phyloP scores from a whole-genome alignment of 176 grass and related monocot species.

The Coix lacrymajobi region DNA sequence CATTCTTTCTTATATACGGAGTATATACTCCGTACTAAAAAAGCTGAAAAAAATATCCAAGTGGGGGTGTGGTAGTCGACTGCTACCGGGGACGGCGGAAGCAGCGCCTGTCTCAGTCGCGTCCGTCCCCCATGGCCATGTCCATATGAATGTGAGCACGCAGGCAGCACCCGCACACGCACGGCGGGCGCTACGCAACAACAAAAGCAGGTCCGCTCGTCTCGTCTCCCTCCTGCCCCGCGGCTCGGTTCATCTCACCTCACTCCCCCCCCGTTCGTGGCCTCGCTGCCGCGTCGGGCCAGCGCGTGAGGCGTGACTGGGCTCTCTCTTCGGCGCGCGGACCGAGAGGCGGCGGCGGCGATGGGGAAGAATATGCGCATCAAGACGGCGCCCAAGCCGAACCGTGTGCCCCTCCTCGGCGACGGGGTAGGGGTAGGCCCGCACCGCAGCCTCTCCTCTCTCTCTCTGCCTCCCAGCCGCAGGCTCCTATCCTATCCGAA shows the following conservation, averaged over 20 bases:
- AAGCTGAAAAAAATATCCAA: background rate
- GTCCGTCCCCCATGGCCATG: slow-evolving; percentile 10
- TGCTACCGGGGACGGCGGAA: too few species aligned
- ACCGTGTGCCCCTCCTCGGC: slow-evolving; percentile 47
- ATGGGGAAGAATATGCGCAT: slow-evolving; percentile 60
- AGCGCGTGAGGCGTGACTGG: background rate
- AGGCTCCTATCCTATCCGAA: background rate
- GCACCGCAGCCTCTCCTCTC: background rate
- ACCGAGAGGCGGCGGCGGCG: background rate
- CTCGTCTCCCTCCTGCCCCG: background rate
- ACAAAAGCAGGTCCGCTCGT: slow-evolving; percentile 27
- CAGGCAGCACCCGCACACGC: background rate
- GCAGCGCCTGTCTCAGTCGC: slow-evolving; percentile 3
- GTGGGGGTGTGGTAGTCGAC: too few species aligned
- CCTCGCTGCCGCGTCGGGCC: slow-evolving; percentile 9
- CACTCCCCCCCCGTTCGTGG: background rate
- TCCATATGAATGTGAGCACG: background rate
- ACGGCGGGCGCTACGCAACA: slow-evolving; percentile 15
- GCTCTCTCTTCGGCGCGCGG: background rate
- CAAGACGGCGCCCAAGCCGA: slow-evolving; percentile 34
- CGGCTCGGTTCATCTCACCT: background rate
- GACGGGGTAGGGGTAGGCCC: slow-evolving; percentile 49
- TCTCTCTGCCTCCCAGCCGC: background rate
- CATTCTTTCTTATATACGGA: background rate
- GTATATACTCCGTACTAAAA: too few species aligned